These are phyloP conservation scores for Dioszegia crocea DNA, from an alignment of 768 basidiomycete genomes.

Conservation along the genomic window DNA sequence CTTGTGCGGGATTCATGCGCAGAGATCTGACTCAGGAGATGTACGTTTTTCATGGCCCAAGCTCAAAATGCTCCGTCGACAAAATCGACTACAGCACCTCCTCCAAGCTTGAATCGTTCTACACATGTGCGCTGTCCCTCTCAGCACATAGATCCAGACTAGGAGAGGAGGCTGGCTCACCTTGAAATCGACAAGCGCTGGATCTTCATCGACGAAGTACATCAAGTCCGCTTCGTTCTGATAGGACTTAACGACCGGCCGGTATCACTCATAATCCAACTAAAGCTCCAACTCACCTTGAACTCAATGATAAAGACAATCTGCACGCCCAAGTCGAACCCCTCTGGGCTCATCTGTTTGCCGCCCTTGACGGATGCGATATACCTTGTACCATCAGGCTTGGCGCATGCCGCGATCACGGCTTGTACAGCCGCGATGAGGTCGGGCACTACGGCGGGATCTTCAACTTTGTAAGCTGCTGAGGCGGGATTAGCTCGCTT, in stretches of 20 bases:
- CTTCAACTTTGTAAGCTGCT: constrained; percentile 1
- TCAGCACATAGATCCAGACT: neutral
- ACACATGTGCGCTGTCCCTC: neutral
- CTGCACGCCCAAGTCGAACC: constrained; percentile 25
- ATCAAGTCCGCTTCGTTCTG: constrained; percentile 24
- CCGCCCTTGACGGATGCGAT: constrained; percentile 39
- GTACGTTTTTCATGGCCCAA: neutral
- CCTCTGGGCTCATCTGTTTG: constrained; percentile 36
- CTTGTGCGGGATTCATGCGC: no score
- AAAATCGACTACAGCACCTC: constrained; percentile 1
- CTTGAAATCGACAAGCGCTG: constrained; percentile 42
- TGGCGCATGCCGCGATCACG: neutral
- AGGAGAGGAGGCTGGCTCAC: constrained; percentile 7
- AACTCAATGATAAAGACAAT: constrained; percentile 36
- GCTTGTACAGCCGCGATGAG: neutral
- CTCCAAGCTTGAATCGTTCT: neutral
- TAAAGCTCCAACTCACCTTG: constrained; percentile 26
- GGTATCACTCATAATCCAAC: neutral
- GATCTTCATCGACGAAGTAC: constrained; percentile 37
- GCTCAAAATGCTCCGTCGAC: neutral
- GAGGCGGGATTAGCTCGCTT: no score
- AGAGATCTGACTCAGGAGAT: no score
- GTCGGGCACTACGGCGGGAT: neutral
- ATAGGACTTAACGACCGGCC: neutral
- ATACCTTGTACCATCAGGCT: constrained; percentile 16